These are phyloP conservation scores for Nakazawaea populi DNA, from an alignment of 805 yeast species.

Conservation along the genomic window DNA sequence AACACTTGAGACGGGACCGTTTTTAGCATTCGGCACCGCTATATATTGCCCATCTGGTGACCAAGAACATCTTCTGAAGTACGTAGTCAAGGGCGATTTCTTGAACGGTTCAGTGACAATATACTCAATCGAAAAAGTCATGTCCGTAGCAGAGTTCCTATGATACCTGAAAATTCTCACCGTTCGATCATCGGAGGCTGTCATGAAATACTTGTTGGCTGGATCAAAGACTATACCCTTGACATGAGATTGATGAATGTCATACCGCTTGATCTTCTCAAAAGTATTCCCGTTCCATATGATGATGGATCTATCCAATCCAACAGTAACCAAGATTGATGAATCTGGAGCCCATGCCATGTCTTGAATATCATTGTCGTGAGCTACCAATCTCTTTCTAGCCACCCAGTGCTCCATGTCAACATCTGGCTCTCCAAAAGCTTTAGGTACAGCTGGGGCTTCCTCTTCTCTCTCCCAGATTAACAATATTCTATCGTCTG, in stretches of 20 bases:
- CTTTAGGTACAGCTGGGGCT: conserved; percentile 41
- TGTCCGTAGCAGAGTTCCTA: conserved; percentile 56
- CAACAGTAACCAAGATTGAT: conserved; percentile 84
- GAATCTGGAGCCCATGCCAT: conserved; percentile 98
- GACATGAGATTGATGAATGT: conserved; percentile 90
- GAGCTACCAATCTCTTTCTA: conserved; percentile 87
- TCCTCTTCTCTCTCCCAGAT: conserved; percentile 92
- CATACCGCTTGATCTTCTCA: conserved; percentile 83
- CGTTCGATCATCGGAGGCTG: conserved; percentile 94
- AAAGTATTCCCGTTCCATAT: conserved; percentile 93
- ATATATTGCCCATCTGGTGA: conserved; percentile 86
- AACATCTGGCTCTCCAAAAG: conserved; percentile 63
- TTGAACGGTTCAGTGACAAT: conserved; percentile 79
- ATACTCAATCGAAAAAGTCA: conserved; percentile 82
- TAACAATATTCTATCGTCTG: conserved; percentile 86
- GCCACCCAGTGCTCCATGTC: conserved; percentile 95
- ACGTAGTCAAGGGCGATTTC: conserved; percentile 87
- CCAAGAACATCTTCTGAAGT: conserved; percentile 84
- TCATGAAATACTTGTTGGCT: conserved; percentile 94
- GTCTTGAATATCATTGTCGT: conserved; percentile 96
- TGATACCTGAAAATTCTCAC: conserved; percentile 84
- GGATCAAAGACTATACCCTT: conserved; percentile 98
- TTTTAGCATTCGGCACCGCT: conserved; percentile 81
- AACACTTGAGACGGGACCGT: conserved; percentile 74
- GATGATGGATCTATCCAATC: conserved; percentile 86